Evolutionary conservation across 225 moss, liverwort and hornwort genomes (phyloP).

Genomic region (Anthoceros angustus): DNA sequence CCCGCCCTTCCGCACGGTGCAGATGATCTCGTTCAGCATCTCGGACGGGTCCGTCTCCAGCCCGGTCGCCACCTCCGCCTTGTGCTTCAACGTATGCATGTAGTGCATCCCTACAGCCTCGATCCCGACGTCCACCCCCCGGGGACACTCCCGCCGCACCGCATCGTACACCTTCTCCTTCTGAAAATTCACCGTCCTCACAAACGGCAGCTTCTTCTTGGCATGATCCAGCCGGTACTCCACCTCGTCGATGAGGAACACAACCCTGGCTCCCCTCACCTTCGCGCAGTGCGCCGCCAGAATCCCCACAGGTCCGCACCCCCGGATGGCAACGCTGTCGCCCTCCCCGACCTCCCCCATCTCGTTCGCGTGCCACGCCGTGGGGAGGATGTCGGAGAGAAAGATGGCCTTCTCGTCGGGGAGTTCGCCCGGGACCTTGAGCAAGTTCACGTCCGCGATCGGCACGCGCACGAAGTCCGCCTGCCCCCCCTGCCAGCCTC

Average conservation of each 20-base stretch:
- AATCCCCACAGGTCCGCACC: conserved; percentile 71
- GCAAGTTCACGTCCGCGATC: conserved; percentile 54
- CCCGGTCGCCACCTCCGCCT: conserved; percentile 32
- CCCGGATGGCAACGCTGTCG: conserved; percentile 77
- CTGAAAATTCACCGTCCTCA: conserved; percentile 48
- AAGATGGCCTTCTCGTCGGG: conserved; percentile 53
- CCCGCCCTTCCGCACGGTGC: conserved; percentile 57
- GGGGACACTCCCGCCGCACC: conserved; percentile 37
- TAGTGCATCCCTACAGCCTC: conserved; percentile 79
- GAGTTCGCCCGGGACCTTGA: conserved; percentile 38
- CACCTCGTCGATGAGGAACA: conserved; percentile 50
- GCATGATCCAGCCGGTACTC: conserved; percentile 45
- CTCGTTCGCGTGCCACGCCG: conserved; percentile 79
- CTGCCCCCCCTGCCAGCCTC: conserved; percentile 86
- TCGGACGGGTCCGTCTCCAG: conserved; percentile 52
- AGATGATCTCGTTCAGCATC: conserved; percentile 55
- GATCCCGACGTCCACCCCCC: conserved; percentile 59
- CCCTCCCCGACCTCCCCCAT: conserved; percentile 56
- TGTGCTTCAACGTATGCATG: conserved; percentile 21
- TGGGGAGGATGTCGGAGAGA: conserved; percentile 65
- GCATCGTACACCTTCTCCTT: conserved; percentile 28
- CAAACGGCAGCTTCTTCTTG: conserved; percentile 24
- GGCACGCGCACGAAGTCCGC: conserved; percentile 76
- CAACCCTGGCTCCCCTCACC: conserved; percentile 48
- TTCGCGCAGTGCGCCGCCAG: conserved; percentile 58